Evolutionary conservation across 306 rosid species (phyloP), one percentile per base, ranked within the genome.

Genomic region (Quercus mongolica): DNA sequence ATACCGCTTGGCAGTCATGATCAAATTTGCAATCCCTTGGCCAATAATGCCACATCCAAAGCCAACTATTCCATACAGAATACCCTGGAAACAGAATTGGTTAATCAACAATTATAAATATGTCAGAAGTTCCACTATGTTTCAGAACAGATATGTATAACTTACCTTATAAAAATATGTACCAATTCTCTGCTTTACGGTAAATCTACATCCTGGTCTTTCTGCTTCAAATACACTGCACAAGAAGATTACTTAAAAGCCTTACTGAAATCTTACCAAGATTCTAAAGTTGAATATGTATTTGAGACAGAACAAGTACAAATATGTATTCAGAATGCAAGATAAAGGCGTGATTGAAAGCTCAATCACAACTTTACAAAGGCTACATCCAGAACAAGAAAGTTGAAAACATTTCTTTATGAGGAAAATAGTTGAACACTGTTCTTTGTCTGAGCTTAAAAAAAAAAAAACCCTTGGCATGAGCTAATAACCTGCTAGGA

Each of bases 1-100:
- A n/a, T 89, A 92, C 98, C 98, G 87, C 85, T 95, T 95, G 41
- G 92, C 94, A 74, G 86, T 95, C 99, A 95, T 95, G 76, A 95
- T 87, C 85, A 86, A 81, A 85, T 95, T 95, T 80, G 96, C 98
- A 76, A 95, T 88, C 83, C 99, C 99, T 86, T 95, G 99, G 79
- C 99, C 99, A 62, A 95, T 46, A 41, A 95, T 85, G 65, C 99
- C 99, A 87, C 99, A 95, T 78, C 86, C 97, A 78, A 93, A 91
- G 23, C 99, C 99, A 82, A 93, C 98, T 2, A 86, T 65, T 69
- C 97, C 99, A 82, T 95, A 95, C 81, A 91, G 54, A 33, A 91
- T 84, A 78, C 99, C 99, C 99, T 95, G 88, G 82, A 87, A 64
- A 86, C 61, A 81, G 74, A 83, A 86, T 65, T 57, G 77, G 52